Percentiles rank a stretch among this genome's conserved stretches.
Conservation (phyloP, 2,329 filamentous ascomycete species). For the Hysterium pulicare region DNA sequence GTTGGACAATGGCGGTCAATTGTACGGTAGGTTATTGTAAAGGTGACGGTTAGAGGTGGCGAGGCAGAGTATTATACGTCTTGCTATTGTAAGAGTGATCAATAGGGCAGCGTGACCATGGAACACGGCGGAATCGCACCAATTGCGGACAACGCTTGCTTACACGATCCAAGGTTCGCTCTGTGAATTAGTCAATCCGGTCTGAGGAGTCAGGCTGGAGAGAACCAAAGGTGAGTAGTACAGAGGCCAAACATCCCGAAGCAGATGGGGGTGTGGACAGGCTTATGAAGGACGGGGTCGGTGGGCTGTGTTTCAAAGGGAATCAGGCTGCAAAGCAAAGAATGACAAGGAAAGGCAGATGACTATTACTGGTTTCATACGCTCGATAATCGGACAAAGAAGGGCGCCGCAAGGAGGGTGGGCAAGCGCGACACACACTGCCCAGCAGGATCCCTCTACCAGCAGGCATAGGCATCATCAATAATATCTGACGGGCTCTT, state of each 20-base stretch:
- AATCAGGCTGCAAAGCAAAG: constrained; percentile 22
- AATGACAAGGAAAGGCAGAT: constrained; percentile 23
- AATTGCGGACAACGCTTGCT: constrained; percentile 28
- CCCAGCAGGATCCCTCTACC: constrained; percentile 15
- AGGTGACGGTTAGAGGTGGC: constrained; percentile 18
- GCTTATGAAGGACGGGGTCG: constrained; percentile 8
- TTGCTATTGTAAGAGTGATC: constrained; percentile 16
- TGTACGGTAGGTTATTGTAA: constrained; percentile 10
- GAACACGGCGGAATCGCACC: constrained; percentile 28
- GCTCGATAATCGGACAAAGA: constrained; percentile 22
- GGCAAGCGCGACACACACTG: constrained; percentile 14
- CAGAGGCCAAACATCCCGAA: constrained; percentile 23
- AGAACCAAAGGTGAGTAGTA: constrained; percentile 20
- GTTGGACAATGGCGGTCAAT: constrained; percentile 10
- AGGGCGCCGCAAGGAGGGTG: constrained; percentile 16
- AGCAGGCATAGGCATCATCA: constrained; percentile 18
- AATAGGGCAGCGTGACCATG: constrained; percentile 19
- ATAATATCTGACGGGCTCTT: constrained; percentile 13
- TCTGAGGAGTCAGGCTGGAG: constrained; percentile 8
- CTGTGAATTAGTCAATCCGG: constrained; percentile 21
- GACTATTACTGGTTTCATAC: constrained; percentile 17
- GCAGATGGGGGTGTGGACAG: constrained; percentile 18
- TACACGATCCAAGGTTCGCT: constrained; percentile 16
- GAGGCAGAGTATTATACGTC: constrained; percentile 13
- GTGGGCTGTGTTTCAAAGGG: constrained; percentile 18